These are phyloP conservation scores for Lantana camara DNA, from an alignment of 257 asterid species.

Conservation along the genomic window DNA sequence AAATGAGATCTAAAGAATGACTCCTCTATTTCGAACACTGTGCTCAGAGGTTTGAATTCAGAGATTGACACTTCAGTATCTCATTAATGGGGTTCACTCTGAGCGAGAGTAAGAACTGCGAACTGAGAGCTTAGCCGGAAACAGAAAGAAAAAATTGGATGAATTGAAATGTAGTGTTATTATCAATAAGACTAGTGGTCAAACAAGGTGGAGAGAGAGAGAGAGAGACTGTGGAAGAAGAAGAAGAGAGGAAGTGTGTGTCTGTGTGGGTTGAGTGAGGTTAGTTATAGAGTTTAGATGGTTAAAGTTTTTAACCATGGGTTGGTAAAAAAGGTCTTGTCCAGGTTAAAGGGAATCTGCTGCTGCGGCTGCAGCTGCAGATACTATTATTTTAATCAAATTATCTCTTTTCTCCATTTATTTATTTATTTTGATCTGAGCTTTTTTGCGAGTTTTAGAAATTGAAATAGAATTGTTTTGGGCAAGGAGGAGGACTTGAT, in stretches of 20 bases:
- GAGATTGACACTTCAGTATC: constrained; percentile 27
- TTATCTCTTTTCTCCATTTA: constrained; percentile 30
- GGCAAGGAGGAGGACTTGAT: too few species aligned
- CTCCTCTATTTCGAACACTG: not conserved
- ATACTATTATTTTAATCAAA: constrained; percentile 9
- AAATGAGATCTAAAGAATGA: constrained; percentile 17
- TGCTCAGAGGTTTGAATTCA: not conserved
- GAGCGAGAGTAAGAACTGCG: constrained; percentile 17
- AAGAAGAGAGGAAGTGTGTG: not conserved
- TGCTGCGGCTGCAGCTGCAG: constrained; percentile 30
- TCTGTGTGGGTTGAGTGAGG: constrained; percentile 17
- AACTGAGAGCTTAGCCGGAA: constrained; percentile 27
- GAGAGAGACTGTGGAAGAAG: not conserved
- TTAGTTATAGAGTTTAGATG: constrained; percentile 32
- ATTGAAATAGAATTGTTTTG: too few species aligned
- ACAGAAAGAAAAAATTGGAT: constrained; percentile 16
- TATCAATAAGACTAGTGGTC: constrained; percentile 39
- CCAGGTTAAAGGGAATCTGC: constrained; percentile 50
- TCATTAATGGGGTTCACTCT: constrained; percentile 15
- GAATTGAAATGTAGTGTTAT: constrained; percentile 15
- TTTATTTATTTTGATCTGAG: constrained; percentile 24
- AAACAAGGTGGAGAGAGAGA: constrained; percentile 24
- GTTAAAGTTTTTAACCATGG: constrained; percentile 28
- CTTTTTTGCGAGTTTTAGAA: constrained; percentile 18
- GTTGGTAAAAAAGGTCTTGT: constrained; percentile 25